These are phyloP conservation scores for Xanthoconium stramineum DNA, from an alignment of 768 basidiomycete species.

Conservation along the genomic window DNA sequence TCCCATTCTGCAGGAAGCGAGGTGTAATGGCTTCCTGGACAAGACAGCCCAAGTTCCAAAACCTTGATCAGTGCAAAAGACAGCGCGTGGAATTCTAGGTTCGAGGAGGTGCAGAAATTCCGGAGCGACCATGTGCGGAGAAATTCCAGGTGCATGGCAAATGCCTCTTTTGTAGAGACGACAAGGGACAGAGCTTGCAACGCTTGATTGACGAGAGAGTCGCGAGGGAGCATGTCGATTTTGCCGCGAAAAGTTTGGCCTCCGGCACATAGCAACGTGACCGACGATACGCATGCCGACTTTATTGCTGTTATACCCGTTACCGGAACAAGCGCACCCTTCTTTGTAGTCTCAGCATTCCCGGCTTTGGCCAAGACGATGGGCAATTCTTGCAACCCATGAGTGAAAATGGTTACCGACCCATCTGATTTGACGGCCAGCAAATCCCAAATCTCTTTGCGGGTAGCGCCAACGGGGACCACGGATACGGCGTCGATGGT, in stretches of 20 bases:
- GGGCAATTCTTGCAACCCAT: conserved; percentile 49
- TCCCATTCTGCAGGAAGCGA: conserved; percentile 43
- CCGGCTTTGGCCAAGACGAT: conserved; percentile 29
- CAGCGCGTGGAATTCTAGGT: conserved; percentile 58
- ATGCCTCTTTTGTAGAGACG: conserved; percentile 54
- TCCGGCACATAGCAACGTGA: conserved; percentile 53
- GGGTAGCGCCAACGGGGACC: conserved; percentile 58
- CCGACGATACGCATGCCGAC: conserved; percentile 48
- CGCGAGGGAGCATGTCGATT: conserved; percentile 55
- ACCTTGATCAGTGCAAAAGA: conserved; percentile 46
- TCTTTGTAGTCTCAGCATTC: not conserved
- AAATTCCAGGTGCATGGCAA: conserved; percentile 53
- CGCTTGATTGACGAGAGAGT: conserved; percentile 54
- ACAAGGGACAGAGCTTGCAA: conserved; percentile 62
- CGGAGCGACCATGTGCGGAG: conserved; percentile 53
- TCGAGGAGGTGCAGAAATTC: conserved; percentile 41
- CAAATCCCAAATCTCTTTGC: conserved; percentile 64
- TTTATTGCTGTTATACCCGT: conserved; percentile 42
- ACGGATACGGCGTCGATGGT: conserved; percentile 48
- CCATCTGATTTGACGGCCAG: conserved; percentile 60
- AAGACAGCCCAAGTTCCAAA: conserved; percentile 40
- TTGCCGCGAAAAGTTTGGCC: conserved; percentile 44
- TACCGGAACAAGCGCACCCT: conserved; percentile 9
- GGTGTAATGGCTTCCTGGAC: conserved; percentile 12
- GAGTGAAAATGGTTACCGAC: conserved; percentile 55